Conservation (phyloP, 495 filamentous ascomycete genomes). For the Podospora fimiseda region DNA sequence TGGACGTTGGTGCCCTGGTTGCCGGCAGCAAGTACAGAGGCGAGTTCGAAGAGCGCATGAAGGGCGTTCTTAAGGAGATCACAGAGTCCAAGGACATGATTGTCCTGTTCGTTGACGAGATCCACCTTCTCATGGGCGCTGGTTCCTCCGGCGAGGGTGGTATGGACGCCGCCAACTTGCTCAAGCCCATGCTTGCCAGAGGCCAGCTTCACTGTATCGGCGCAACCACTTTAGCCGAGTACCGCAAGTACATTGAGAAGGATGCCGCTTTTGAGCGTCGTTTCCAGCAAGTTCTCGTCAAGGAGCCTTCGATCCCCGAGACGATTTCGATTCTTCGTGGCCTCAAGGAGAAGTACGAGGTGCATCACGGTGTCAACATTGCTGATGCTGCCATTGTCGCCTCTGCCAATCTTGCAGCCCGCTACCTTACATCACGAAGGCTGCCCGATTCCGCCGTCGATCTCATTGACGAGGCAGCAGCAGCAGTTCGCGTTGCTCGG, state of each 20-base stretch:
- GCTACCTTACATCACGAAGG: constrained; percentile 83
- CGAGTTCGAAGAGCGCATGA: constrained; percentile 98
- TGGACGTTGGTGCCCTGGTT: constrained; percentile 91
- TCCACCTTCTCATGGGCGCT: constrained; percentile 96
- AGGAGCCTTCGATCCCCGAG: constrained; percentile 80
- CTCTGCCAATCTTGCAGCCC: constrained; percentile 79
- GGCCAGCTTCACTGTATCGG: constrained; percentile 97
- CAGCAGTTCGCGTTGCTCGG: constrained; percentile 85
- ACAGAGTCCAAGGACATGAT: constrained; percentile 95
- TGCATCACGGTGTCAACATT: constrained; percentile 96
- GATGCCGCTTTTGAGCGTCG: constrained; percentile 95
- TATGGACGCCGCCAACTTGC: constrained; percentile 95
- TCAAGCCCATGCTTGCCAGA: constrained; percentile 95
- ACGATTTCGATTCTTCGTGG: constrained; percentile 96
- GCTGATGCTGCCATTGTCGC: constrained; percentile 87
- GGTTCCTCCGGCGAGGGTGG: constrained; percentile 89
- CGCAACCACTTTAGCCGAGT: constrained; percentile 89
- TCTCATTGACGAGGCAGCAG: constrained; percentile 91
- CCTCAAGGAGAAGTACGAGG: constrained; percentile 94
- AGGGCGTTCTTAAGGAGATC: constrained; percentile 95
- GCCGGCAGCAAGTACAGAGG: constrained; percentile 97
- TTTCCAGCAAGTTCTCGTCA: constrained; percentile 96
- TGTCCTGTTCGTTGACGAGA: constrained; percentile 95
- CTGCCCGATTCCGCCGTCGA: constrained; percentile 96
- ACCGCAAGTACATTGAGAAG: constrained; percentile 98